Percentiles rank a stretch among this genome's conserved stretches.
These are phyloP conservation scores for Globisporangium polare DNA, from an alignment of 352 stramenopile species.

Conservation along the genomic window DNA sequence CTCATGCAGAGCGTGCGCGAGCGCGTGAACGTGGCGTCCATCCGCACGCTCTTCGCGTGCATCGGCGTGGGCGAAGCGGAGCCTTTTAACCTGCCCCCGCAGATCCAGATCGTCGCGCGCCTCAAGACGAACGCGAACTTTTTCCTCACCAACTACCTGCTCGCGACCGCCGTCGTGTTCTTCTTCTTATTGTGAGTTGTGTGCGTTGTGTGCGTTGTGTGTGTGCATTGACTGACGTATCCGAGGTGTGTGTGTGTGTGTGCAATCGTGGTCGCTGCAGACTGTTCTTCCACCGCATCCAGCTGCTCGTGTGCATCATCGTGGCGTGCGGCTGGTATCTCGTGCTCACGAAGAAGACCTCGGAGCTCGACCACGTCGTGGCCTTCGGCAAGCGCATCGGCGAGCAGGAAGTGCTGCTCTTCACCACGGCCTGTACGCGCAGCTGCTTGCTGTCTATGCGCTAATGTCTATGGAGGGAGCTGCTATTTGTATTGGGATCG, in stretches of 20 bases:
- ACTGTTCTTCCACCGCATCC: conserved; percentile 69
- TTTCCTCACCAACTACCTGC: conserved; percentile 76
- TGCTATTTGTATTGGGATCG: not conserved
- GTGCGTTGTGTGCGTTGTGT: not conserved
- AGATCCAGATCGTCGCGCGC: conserved; percentile 41
- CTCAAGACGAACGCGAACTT: conserved; percentile 68
- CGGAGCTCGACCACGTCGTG: conserved; percentile 39
- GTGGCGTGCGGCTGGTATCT: conserved; percentile 62
- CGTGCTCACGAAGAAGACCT: conserved; percentile 41
- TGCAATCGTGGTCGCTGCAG: conserved; percentile 12
- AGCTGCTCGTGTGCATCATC: conserved; percentile 58
- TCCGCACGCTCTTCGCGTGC: conserved; percentile 63
- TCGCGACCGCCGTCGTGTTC: conserved; percentile 51
- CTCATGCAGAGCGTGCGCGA: conserved; percentile 38
- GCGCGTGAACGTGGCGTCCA: conserved; percentile 37
- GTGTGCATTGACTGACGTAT: not conserved
- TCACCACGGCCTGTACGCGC: conserved; percentile 52
- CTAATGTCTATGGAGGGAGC: too few relatives aligned
- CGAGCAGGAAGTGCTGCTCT: conserved; percentile 61
- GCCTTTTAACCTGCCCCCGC: conserved; percentile 54
- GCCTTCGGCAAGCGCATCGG: conserved; percentile 49
- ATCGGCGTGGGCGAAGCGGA: conserved; percentile 54
- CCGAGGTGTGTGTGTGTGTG: not conserved
- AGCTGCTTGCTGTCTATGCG: not conserved
- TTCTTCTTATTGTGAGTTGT: conserved; percentile 55